Base-by-base conservation (phyloP, 2,329 filamentous ascomycete species). In the Apiospora arundinis region DNA sequence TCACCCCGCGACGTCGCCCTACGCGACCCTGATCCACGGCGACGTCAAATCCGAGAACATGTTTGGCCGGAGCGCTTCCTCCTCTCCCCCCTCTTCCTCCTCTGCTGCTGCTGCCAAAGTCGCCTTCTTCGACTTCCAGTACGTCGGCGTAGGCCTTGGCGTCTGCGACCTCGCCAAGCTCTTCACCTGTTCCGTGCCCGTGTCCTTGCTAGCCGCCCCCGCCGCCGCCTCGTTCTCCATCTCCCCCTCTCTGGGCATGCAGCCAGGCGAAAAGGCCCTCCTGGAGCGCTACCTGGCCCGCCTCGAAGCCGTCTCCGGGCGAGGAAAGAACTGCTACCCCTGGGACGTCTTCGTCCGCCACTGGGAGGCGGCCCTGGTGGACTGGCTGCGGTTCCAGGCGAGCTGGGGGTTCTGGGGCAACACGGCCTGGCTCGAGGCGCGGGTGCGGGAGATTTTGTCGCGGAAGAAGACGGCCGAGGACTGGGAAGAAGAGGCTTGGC, bases 1-100 rank as follows among this genome's bases (percentile, higher is more conserved):
- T 5, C 23, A 63, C 6, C 45, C 68, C 78, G 76, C 6, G 84
- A 83, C 9, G 78, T 84, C 18, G 70, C 80, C 0, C 4, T 82
- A 84, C 1, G 84, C 91, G 73, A 90, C 90, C 0, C 84, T 89
- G 21, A 88, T 93, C 9, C 91, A 93, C 75, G 91, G 91, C 9
- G 91, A 93, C 71, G 90, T 92, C 69, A 93, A 93, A 78, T 91
- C 88, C 0, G 90, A 92, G 74, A 93, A 93, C 72, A 83, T 92
- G 8, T 92, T 92, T 75, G 89, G 88, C 0, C 42, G 25, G 25
- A 12, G 23, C 7, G 23, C 42, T 0, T 2, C 45, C 0, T 12
- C 42, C 0, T 6, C n/a, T n/a, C n/a, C 45, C 2, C 9, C 46
- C 1, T 52, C 45, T 2, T 14, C 44, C 3, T 16, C 1, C 21